Percentiles rank a stretch among this genome's conserved stretches.
These are phyloP conservation scores for Vachellia collinsii DNA, from an alignment of 306 rosid species.

Conservation along the genomic window DNA sequence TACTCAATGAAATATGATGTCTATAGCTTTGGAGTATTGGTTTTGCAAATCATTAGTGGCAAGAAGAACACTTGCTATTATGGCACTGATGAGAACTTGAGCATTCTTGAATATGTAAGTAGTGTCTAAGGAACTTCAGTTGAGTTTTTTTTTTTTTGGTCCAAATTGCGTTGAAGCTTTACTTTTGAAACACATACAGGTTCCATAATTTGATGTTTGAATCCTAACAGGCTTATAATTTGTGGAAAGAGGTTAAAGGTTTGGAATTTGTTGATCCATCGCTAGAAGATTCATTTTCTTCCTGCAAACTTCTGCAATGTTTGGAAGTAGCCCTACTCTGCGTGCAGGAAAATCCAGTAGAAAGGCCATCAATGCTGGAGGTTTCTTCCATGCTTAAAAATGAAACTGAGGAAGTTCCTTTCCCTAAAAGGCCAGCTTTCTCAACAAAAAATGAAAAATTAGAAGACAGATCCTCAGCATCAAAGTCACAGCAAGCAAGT, in stretches of 20 bases:
- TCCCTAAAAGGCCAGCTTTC: constrained; percentile 46
- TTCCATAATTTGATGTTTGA: background rate
- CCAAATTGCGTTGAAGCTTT: too few species aligned
- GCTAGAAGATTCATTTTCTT: too few species aligned
- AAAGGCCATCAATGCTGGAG: constrained; percentile 43
- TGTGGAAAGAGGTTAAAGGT: constrained; percentile 42
- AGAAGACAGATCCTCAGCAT: background rate
- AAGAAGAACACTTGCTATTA: constrained; percentile 20
- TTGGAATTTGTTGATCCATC: constrained; percentile 29
- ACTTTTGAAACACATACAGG: background rate
- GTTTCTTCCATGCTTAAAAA: constrained; percentile 48
- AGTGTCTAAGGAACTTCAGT: background rate
- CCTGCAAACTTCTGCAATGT: too few species aligned
- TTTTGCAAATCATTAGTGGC: too few species aligned
- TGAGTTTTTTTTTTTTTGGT: too few species aligned
- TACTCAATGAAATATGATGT: too few species aligned
- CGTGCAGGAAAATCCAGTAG: too few species aligned
- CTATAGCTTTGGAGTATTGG: too few species aligned
- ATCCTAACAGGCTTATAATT: background rate
- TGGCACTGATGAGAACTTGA: background rate
- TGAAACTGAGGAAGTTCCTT: constrained; percentile 26
- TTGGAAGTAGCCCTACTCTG: too few species aligned
- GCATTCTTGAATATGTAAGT: constrained; percentile 41
- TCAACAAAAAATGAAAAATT: constrained; percentile 7
- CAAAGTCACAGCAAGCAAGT: background rate